Base-by-base conservation (phyloP, 176 grass and related monocot genomes). In the Oryza longistaminata region DNA sequence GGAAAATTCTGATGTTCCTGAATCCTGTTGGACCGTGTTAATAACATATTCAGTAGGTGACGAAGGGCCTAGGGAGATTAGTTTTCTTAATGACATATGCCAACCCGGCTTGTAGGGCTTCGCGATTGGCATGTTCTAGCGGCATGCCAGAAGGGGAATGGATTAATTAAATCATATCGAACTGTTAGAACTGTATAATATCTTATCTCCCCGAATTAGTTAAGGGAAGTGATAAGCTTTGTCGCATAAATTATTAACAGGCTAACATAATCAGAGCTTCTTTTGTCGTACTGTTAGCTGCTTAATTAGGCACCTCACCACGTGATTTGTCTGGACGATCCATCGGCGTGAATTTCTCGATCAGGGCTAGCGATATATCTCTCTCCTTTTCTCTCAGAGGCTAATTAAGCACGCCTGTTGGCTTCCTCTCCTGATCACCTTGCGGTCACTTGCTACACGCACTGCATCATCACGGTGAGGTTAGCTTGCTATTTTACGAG, bases 1-100 rank as follows among this genome's bases (percentile, higher is more conserved):
- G 7, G 7, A 62, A 62, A 62, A 33, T 42, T 9, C 42, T 17
- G 43, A 44, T 11, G 2, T 42, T 33, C 55, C 22, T 6, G 42
- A 46, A 31, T 31, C 29, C 29, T 31, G 29, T 31, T 2, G 34
- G 39, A n/a, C 74, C 37, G 16, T 17, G 84, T 31, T 52, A 31
- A 68, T 85, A 71, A 67, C 64, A 8, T 77, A 80, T 75, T 69
- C 62, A 81, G 85, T 87, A 87, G 89, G 85, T 87, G 66, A 68
- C 65, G 31, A 62, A 24, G 7, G 4, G 40, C 50, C 82, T 75
- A 85, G 66, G 50, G 81, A 87, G 85, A 84, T 87, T 87, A 76
- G 70, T 10, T 91, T 87, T 91, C 42, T 71, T 91, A 91, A 84
- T 91, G 62, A 73, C 89, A 71, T 82, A 71, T 82, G 75, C 29